A percentile compares a stretch with the other conserved stretches of the same genome.
Conservation (phyloP, 345 rosid genomes). For the Eucalyptus virginea region DNA sequence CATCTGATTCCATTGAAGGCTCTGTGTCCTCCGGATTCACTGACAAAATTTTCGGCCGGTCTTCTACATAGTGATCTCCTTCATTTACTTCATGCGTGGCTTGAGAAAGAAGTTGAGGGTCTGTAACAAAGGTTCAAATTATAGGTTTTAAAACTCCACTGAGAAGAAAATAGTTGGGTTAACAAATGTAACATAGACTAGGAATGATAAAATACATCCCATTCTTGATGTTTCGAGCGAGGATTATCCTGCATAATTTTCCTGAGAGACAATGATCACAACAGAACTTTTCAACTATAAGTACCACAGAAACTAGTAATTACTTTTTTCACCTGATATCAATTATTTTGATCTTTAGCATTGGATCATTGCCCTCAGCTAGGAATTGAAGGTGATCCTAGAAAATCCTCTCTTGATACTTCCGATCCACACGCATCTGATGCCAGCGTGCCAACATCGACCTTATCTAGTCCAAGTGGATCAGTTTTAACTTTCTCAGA, state of each 20-base stretch:
- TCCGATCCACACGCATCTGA: not conserved
- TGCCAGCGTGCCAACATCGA: not conserved
- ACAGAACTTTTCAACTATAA: not conserved
- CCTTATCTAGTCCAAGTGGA: not conserved
- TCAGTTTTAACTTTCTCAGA: not conserved
- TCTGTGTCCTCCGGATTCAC: not conserved
- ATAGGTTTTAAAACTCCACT: not conserved
- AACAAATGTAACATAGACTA: not conserved
- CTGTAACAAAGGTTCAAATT: not conserved
- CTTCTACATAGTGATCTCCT: not conserved
- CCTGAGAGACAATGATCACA: not conserved
- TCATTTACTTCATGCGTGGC: not conserved
- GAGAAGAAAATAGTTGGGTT: not conserved
- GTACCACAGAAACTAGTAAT: not conserved
- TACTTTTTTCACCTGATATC: not conserved
- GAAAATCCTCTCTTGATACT: not conserved
- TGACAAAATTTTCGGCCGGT: not conserved
- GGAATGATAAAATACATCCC: not conserved
- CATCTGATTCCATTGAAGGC: not conserved
- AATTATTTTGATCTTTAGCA: not conserved
- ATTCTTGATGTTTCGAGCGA: not conserved
- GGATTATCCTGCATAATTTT: not conserved
- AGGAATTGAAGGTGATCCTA: not conserved
- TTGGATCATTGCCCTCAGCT: not conserved
- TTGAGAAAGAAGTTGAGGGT: not conserved